Evolutionary conservation across 2,329 filamentous ascomycete genomes (phyloP), one percentile per base, ranked within the genome.

Genomic region (Colletotrichum graminicola): DNA sequence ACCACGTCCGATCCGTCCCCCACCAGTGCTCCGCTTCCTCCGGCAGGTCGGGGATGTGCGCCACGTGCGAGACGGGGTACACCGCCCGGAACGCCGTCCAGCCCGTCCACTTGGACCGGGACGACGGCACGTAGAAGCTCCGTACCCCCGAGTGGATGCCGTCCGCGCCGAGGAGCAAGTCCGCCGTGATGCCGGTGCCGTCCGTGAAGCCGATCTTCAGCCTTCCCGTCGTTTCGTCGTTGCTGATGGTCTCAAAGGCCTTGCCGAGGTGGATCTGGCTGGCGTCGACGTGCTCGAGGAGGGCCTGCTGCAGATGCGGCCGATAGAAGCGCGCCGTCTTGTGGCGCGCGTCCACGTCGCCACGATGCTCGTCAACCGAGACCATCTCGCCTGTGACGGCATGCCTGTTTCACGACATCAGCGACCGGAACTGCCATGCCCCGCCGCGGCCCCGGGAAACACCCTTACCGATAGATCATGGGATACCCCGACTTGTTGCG

Each of bases 161-260:
- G 75, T 89, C 87, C 0, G 86, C 84, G 1, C 86, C 87, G 21
- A 89, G 80, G 32, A 88, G 75, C 51, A 88, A 76, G 73, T 89
- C 85, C 0, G 84, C 85, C 0, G 77, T 75, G 0, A 79, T 79
- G 3, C 76, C 79, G 0, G 80, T 82, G 7, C 84, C 85, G 74
- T 89, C 87, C n/a, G 80, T 77, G 74, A 89, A 89, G 34, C 75
- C 75, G 0, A 88, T 76, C 0, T 82, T 77, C 1, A 80, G 75
- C 52, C 77, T 76, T n/a, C 74, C 72, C 2, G 71, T 73, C 3
- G 65, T 61, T 0, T 76, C 75, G 21, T 80, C 76, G 7, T 77
- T 77, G 29, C 78, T 74, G 1, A 84, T 82, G 3, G 76, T 79
- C 11, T 77, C 60, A 12, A 85, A 81, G 18, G 79, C 78, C 75